phyloP scores from a whole-genome alignment of 306 rosid genomes.

The Pterocarpus macrocarpus region DNA sequence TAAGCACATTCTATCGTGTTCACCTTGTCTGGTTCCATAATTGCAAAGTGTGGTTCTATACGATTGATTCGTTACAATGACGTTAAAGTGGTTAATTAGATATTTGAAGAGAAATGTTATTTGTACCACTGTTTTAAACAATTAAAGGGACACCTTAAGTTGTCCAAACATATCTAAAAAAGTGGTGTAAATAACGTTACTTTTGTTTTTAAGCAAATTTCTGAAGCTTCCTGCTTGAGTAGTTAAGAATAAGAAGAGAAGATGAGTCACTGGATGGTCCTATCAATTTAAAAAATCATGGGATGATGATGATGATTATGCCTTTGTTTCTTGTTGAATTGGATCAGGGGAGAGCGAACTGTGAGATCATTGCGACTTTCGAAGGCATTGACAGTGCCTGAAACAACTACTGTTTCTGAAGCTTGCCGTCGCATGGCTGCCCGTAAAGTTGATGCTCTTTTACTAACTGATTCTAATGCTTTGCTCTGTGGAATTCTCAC shows the following conservation, averaged over 20 bases:
- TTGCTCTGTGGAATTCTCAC: constrained; percentile 99
- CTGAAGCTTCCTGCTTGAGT: not conserved
- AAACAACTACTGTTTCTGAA: constrained; percentile 73
- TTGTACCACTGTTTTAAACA: no score
- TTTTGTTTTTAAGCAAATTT: constrained; percentile 6
- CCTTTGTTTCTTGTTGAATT: constrained; percentile 37
- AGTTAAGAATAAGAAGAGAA: not conserved
- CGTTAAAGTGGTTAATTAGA: not conserved
- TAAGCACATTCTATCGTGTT: not conserved
- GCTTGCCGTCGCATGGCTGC: constrained; percentile 96
- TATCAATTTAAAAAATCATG: constrained; percentile 16
- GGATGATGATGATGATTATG: not conserved
- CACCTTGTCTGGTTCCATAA: no score
- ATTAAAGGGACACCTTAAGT: no score
- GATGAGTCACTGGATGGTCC: constrained; percentile 16
- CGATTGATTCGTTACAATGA: not conserved
- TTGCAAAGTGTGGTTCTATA: not conserved
- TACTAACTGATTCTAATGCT: constrained; percentile 92
- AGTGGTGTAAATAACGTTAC: no score
- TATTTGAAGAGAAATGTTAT: no score
- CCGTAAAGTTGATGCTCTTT: constrained; percentile 86
- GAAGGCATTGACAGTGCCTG: constrained; percentile 95
- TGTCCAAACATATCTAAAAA: no score
- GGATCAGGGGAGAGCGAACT: constrained; percentile 85
- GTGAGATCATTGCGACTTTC: constrained; percentile 86